Percentiles rank a stretch among this genome's conserved stretches.
These are phyloP conservation scores for Fusarium subtropicale DNA, from an alignment of 2,329 filamentous ascomycete genomes.

Conservation along the genomic window DNA sequence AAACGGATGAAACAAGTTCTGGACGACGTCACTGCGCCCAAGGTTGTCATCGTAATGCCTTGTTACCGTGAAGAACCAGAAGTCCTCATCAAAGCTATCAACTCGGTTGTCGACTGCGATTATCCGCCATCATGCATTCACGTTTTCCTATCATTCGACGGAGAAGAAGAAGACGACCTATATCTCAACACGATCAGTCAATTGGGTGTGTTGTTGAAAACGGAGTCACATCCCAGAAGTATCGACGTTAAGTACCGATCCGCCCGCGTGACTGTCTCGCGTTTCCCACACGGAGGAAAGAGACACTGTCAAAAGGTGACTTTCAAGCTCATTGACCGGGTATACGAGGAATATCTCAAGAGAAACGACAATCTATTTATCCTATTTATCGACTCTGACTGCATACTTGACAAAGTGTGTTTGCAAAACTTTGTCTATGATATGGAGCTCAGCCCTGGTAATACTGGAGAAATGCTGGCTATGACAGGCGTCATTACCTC, in stretches of 20 bases:
- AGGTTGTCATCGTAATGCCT: constrained; percentile 96
- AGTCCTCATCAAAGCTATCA: constrained; percentile 83
- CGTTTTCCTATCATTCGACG: constrained; percentile 95
- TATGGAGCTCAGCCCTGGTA: constrained; percentile 96
- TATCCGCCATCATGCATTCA: constrained; percentile 94
- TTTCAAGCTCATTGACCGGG: constrained; percentile 91
- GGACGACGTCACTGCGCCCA: constrained; percentile 87
- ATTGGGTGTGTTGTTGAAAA: constrained; percentile 81
- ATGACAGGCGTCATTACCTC: constrained; percentile 99
- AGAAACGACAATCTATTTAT: constrained; percentile 93
- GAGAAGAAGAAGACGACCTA: constrained; percentile 86
- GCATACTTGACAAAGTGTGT: constrained; percentile 89
- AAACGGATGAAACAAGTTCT: constrained; percentile 86
- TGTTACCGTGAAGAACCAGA: constrained; percentile 93
- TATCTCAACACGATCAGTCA: constrained; percentile 88
- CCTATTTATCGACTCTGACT: constrained; percentile 97
- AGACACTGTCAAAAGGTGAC: constrained; percentile 93
- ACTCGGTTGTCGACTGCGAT: constrained; percentile 93
- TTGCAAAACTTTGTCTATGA: constrained; percentile 98
- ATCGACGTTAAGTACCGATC: constrained; percentile 89
- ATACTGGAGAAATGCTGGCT: constrained; percentile 90
- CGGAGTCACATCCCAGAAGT: constrained; percentile 84
- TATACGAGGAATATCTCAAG: constrained; percentile 88
- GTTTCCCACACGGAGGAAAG: constrained; percentile 94
- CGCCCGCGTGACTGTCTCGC: constrained; percentile 87